phyloP scores from a whole-genome alignment of 2,329 filamentous ascomycete species.

The Diaporthe ampelina region DNA sequence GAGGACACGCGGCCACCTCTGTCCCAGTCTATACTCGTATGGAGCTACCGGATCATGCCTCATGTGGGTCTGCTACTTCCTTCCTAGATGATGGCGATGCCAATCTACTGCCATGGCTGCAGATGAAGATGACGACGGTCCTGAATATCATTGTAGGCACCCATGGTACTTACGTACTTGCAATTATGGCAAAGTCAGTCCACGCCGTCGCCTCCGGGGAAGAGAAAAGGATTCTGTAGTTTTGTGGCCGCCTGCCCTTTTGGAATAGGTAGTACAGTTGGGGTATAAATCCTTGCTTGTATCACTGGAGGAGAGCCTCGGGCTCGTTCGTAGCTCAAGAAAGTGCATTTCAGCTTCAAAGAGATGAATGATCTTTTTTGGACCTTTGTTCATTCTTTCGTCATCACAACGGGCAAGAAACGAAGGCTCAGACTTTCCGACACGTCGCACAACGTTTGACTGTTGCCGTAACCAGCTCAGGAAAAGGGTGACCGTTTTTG shows the following conservation, averaged over 20 bases:
- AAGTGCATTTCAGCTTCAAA: not conserved
- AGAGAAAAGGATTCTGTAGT: too few species aligned
- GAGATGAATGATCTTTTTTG: not conserved
- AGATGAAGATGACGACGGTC: not conserved
- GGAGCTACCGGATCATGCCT: too few species aligned
- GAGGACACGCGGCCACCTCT: too few species aligned
- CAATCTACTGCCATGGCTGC: not conserved
- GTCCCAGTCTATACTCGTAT: too few species aligned
- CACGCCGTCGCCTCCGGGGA: too few species aligned
- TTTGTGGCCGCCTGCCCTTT: not conserved
- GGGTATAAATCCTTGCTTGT: not conserved
- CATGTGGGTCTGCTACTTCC: too few species aligned
- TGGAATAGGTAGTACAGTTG: not conserved
- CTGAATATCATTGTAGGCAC: too few species aligned
- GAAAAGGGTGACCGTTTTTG: not conserved
- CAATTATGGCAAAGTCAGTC: too few species aligned
- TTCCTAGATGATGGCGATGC: not conserved
- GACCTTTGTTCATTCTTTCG: not conserved
- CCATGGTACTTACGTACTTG: too few species aligned
- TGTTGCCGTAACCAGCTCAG: not conserved
- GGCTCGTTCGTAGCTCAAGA: not conserved
- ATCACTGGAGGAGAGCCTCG: not conserved
- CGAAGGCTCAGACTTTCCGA: not conserved
- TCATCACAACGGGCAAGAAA: not conserved
- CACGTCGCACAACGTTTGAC: not conserved